phyloP scores from a whole-genome alignment of 257 asterid species.

The Rehmannia glutinosa region DNA sequence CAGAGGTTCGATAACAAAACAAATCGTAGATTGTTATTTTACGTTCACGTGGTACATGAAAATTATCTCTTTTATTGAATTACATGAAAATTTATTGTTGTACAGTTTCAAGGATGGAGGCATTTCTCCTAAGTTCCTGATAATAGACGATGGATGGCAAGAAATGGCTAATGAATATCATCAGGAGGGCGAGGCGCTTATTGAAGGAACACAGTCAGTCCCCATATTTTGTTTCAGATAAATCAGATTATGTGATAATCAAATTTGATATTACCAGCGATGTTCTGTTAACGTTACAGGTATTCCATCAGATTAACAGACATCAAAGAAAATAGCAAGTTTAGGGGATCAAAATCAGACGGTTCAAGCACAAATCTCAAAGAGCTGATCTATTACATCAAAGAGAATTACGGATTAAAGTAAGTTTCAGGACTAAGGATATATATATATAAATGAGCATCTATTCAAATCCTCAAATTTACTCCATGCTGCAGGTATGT shows the following conservation, averaged over 20 bases:
- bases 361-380: slow-evolving; percentile 26
- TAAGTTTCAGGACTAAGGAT: no score
- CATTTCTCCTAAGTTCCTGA: slow-evolving; percentile 43
- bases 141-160: slow-evolving; percentile 78
- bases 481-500: slow-evolving; percentile 34
- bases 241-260: no score
- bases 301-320: slow-evolving; percentile 41
- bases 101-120: slow-evolving; percentile 47
- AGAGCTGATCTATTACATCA: slow-evolving; percentile 28
- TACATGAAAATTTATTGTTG: background rate
- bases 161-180: slow-evolving; percentile 39
- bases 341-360: slow-evolving; percentile 24
- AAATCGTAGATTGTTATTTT: no score
- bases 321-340: slow-evolving; percentile 40
- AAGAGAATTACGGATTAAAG: slow-evolving; percentile 38
- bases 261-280: background rate
- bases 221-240: no score
- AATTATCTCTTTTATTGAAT: no score
- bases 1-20: slow-evolving; percentile 27
- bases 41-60: no score
- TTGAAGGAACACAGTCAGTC: slow-evolving; percentile 48
- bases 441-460: no score
- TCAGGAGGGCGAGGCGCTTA: slow-evolving; percentile 35
- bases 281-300: slow-evolving; percentile 20
- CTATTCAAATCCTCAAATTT: no score